Evolutionary conservation across 2,329 filamentous ascomycete species (phyloP).

Genomic region (Talaromyces rugulosus): DNA sequence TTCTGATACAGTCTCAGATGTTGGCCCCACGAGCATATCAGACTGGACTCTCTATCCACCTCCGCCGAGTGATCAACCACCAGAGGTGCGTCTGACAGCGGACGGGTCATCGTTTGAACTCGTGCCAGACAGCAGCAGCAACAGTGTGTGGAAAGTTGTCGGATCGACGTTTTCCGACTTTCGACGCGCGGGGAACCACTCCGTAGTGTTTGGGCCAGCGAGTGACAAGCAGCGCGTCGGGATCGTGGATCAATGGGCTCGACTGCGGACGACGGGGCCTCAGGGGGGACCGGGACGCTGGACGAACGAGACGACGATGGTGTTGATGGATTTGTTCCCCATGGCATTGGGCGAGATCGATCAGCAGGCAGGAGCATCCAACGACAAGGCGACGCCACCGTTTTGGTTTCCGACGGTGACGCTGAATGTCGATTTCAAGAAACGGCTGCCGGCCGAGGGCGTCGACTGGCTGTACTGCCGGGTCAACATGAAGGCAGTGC

Average conservation of each 20-base stretch:
- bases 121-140: neutral
- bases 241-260: conserved; percentile 63
- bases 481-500: conserved; percentile 61
- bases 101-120: conserved; percentile 3
- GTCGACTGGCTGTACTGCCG: conserved; percentile 69
- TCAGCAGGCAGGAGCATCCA: conserved; percentile 27
- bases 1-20: conserved; percentile 56
- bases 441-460: conserved; percentile 61
- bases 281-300: conserved; percentile 41
- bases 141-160: neutral
- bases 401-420: conserved; percentile 75
- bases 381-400: conserved; percentile 16
- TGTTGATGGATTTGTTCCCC: conserved; percentile 65
- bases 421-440: conserved; percentile 74
- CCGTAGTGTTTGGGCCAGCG: conserved; percentile 44
- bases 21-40: conserved; percentile 54
- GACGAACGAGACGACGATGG: conserved; percentile 61
- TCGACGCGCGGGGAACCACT: conserved; percentile 47
- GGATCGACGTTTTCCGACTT: conserved; percentile 27
- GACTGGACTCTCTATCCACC: conserved; percentile 49
- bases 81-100: conserved; percentile 18
- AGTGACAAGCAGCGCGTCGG: conserved; percentile 16
- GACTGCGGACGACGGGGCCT: conserved; percentile 51
- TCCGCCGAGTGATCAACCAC: conserved; percentile 30
- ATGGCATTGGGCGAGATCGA: conserved; percentile 42